Conservation (phyloP, 305 asterid genomes). For the Solanum hybrid region DNA sequence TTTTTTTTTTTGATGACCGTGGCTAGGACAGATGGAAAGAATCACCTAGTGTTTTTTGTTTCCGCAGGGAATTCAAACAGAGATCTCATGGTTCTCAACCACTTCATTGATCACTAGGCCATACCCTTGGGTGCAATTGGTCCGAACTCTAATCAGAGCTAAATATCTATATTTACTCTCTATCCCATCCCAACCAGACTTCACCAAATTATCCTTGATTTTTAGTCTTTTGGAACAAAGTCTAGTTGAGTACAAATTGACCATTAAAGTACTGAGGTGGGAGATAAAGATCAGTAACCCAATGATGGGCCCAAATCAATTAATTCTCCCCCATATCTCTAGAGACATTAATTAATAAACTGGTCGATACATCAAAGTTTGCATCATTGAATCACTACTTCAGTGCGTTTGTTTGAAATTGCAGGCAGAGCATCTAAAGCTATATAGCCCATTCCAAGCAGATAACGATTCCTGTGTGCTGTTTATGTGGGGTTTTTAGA, state of each 20-base stretch:
- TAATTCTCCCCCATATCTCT: neutral
- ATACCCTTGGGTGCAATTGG: neutral
- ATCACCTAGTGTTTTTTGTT: neutral
- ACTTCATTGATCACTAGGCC: neutral
- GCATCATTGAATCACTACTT: neutral
- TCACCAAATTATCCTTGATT: neutral
- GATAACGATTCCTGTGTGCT: neutral
- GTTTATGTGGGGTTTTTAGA: neutral
- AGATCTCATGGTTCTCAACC: too few relatives aligned
- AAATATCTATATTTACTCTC: neutral
- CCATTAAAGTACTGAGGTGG: neutral
- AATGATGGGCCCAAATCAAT: neutral
- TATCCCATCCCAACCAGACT: neutral
- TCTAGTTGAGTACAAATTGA: neutral
- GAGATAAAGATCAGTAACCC: neutral
- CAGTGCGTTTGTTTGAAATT: neutral
- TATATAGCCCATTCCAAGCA: neutral
- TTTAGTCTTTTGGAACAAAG: neutral
- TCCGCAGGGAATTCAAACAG: neutral
- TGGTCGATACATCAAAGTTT: neutral
- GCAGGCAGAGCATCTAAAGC: neutral
- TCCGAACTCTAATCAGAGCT: neutral
- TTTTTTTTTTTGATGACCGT: neutral
- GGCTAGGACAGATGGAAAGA: neutral
- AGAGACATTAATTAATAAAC: neutral